Evolutionary conservation across 768 basidiomycete species (phyloP), one percentile per base, ranked within the genome.

Genomic region (Imleria badia): DNA sequence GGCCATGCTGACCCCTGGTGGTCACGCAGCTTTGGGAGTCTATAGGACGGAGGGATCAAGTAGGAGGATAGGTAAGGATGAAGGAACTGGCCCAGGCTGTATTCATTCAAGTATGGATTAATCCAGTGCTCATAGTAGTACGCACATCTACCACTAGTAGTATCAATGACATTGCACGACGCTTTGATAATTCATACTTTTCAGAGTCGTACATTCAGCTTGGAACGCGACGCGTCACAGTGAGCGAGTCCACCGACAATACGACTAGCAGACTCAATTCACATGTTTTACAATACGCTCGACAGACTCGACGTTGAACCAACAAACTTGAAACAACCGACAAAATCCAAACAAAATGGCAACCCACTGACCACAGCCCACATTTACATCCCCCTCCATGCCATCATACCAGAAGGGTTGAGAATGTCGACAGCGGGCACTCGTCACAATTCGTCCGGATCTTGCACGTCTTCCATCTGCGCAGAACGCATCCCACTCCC

Each of bases 1-100:
- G 14, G 68, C 68, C 12, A 70, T 72, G 68, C 33, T 72, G 36
- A 72, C 70, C 0, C 68, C 68, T 1, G 68, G 68, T 7, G 70
- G 68, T 0, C 61, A 72, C 38, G 60, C 64, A 2, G 68, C 70
- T 3, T 52, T 70, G 10, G 68, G 68, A 1, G 68, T 70, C 31
- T 70, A 70, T 15, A 70, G 1, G 70, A 66, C 26, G 66, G 69
- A 11, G 65, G 52, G 8, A 49, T 36, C 20, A 51, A 51, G 55
- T 48, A 52, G 55, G 22, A 35, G n/a, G n/a, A n/a, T n/a, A n/a
- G n/a, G n/a, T n/a, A n/a, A n/a, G n/a, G n/a, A n/a, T n/a, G n/a
- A n/a, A n/a, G n/a, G n/a, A n/a, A n/a, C n/a, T n/a, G 36, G n/a
- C n/a, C n/a, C n/a, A n/a, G 14, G 38, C 44, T 30, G 36, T 17